These are phyloP conservation scores for Strobilomyces confusus DNA, from an alignment of 768 basidiomycete species.

Conservation along the genomic window DNA sequence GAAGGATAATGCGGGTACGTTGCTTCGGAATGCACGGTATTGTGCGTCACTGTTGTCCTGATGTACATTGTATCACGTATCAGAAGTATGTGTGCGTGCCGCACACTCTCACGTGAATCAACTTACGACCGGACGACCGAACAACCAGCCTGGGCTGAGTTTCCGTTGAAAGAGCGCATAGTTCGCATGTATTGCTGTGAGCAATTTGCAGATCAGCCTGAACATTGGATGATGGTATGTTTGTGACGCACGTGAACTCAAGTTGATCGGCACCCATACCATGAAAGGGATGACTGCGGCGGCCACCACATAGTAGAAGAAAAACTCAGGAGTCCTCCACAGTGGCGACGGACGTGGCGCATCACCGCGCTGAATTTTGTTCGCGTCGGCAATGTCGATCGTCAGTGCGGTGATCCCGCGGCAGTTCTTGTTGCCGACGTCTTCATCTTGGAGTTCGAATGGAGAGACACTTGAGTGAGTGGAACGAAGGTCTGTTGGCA, in stretches of 20 bases:
- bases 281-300: constrained; percentile 64
- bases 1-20: constrained; percentile 57
- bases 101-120: not conserved
- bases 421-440: not conserved
- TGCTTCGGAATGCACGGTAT: constrained; percentile 83
- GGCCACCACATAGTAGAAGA: constrained; percentile 63
- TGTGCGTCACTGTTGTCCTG: constrained; percentile 94
- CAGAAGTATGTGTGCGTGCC: not conserved
- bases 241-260: constrained; percentile 67
- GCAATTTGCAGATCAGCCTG: constrained; percentile 1
- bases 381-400: constrained; percentile 48
- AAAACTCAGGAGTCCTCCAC: constrained; percentile 83
- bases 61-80: not conserved
- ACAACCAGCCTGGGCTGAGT: constrained; percentile 77
- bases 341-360: constrained; percentile 40
- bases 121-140: constrained; percentile 74
- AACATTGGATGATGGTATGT: not conserved
- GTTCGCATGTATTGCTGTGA: constrained; percentile 69
- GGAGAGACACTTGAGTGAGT: constrained; percentile 1
- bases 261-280: constrained; percentile 66
- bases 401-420: constrained; percentile 47
- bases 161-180: constrained; percentile 54
- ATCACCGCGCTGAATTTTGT: constrained; percentile 26
- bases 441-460: constrained; percentile 17
- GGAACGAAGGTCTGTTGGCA: constrained; percentile 35